A percentile compares a stretch with the other conserved stretches of the same genome.
Evolutionary conservation across 345 rosid genomes (phyloP).

Genomic region (Theobroma cacao): DNA sequence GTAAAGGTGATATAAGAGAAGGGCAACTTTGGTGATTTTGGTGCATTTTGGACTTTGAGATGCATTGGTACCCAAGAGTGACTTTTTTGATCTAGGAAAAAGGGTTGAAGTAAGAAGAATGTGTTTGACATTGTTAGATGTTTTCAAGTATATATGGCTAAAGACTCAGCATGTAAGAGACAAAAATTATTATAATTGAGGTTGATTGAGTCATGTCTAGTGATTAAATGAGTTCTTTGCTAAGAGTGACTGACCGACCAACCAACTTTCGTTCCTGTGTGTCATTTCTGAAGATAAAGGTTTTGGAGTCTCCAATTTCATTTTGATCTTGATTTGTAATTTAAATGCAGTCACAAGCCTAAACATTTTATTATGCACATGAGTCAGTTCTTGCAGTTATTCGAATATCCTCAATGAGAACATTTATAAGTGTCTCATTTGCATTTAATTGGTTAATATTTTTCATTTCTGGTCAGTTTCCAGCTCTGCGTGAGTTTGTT

Average conservation of each 20-base stretch:
- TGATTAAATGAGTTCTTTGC: neutral
- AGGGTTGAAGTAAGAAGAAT: neutral
- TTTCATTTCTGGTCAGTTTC: constrained; percentile 53
- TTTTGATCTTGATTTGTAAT: neutral
- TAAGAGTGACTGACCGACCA: neutral
- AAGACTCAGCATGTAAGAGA: neutral
- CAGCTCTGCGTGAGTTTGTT: constrained; percentile 87
- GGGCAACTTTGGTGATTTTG: neutral
- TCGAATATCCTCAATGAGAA: too few species aligned
- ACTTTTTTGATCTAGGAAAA: neutral
- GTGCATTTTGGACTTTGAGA: neutral
- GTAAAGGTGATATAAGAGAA: neutral
- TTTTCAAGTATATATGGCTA: neutral
- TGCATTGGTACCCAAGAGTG: neutral
- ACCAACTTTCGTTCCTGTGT: neutral
- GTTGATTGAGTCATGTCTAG: neutral
- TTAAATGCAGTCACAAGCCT: neutral
- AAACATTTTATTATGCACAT: neutral
- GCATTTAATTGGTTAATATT: neutral
- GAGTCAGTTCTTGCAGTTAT: neutral
- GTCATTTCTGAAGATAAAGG: neutral
- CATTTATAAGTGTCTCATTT: neutral
- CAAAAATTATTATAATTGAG: neutral
- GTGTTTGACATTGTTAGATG: too few species aligned
- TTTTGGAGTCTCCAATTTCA: neutral